These are phyloP conservation scores for Rhizopogon hawkerae DNA, from an alignment of 1,284 basidiomycete genomes.

Conservation along the genomic window DNA sequence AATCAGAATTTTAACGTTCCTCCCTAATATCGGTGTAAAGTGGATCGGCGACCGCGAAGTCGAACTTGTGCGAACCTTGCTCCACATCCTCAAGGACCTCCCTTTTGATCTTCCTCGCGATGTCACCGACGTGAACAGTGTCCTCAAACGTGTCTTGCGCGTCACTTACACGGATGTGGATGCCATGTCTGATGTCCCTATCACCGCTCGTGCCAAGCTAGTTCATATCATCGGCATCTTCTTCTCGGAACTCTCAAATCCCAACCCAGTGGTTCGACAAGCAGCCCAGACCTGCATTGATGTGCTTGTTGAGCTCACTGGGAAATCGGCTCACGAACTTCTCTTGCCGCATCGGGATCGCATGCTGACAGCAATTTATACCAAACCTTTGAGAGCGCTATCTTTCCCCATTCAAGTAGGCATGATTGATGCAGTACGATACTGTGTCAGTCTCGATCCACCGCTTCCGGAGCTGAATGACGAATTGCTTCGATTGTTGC, in stretches of 20 bases:
- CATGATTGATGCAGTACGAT: slow-evolving; percentile 96
- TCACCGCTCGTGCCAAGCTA: slow-evolving; percentile 44
- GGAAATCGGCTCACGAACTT: slow-evolving; percentile 69
- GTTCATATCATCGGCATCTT: slow-evolving; percentile 74
- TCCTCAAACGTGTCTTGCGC: slow-evolving; percentile 71
- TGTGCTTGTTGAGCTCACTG: slow-evolving; percentile 70
- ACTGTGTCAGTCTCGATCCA: slow-evolving; percentile 78
- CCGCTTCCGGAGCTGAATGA: slow-evolving; percentile 87
- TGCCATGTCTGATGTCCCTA: slow-evolving; percentile 32
- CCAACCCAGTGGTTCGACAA: slow-evolving; percentile 80
- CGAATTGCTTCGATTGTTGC: slow-evolving; percentile 85
- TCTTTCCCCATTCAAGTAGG: slow-evolving; percentile 97
- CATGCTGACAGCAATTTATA: slow-evolving; percentile 85
- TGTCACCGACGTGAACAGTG: slow-evolving; percentile 72
- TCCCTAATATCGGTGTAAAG: slow-evolving; percentile 63
- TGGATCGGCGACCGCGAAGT: slow-evolving; percentile 88
- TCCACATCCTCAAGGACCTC: slow-evolving; percentile 95
- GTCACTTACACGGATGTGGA: slow-evolving; percentile 56
- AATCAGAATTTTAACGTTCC: slow-evolving; percentile 69
- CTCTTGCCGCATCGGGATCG: slow-evolving; percentile 83
- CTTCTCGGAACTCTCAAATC: slow-evolving; percentile 83
- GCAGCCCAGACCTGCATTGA: slow-evolving; percentile 81
- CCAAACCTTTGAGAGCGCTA: slow-evolving; percentile 93
- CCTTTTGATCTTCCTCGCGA: slow-evolving; percentile 85
- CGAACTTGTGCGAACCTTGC: slow-evolving; percentile 84